Base-by-base conservation (phyloP, 495 filamentous ascomycete genomes). In the Xylaria sp. region DNA sequence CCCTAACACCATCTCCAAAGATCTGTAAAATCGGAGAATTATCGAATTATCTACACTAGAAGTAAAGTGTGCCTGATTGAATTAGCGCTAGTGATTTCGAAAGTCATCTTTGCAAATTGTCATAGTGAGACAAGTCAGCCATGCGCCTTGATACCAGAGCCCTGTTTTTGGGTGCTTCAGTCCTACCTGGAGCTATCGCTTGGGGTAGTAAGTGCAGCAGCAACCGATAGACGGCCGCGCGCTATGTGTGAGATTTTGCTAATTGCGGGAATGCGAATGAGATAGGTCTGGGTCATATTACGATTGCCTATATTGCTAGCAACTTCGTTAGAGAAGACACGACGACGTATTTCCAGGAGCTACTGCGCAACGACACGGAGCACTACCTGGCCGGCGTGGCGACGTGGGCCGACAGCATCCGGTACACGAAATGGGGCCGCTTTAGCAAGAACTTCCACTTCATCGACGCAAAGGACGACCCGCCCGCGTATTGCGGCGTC, bases 381-480 rank as follows among this genome's bases (percentile, higher is more conserved):
- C 80, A 87, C 67, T 89, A 88, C 73, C 84, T 91, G 57, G 87
- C 88, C 48, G 82, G 82, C 55, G 85, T 90, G 15, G 87, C 90
- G 2, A 89, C 86, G 3, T 92, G 90, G 90, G 88, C 90, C 17
- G 90, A 91, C 79, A 84, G 82, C 62, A 85, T 88, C 74, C 81
- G 87, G 33, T 89, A 90, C 78, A 88, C 86, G 14, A 82, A 85
- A 73, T 88, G 82, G 72, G 87, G 88, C 21, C 81, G 80, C 43
- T 91, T 87, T 78, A 85, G 83, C 11, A 81, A 79, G n/a, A 83
- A 83, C 21, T 89, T 90, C 78, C 91, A 93, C 80, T 93, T 85
- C 82, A 92, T 93, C 80, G 91, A 93, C 75, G 89, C 91, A 14
- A 81, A 89, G 59, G 91, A 93, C 82, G 73, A 78, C 67, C 91